phyloP scores from a whole-genome alignment of 495 filamentous ascomycete genomes.

The Trichoderma reesei region DNA sequence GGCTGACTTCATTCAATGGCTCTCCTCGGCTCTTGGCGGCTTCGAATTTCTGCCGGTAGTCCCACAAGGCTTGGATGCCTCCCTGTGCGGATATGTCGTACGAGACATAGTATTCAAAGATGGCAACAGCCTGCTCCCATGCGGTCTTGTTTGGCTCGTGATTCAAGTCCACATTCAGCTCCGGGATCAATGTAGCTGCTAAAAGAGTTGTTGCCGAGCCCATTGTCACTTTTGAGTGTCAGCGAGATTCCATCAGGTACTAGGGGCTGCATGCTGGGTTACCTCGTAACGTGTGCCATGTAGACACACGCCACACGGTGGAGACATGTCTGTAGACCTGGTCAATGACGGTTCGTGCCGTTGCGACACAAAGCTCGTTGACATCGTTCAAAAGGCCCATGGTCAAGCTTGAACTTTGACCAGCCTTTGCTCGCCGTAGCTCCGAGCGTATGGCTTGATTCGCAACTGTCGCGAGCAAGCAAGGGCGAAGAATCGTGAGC shows the following conservation, averaged over 20 bases:
- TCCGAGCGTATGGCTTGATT: not conserved
- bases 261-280: not conserved
- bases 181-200: not conserved
- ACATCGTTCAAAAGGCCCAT: not conserved
- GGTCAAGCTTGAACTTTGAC: not conserved
- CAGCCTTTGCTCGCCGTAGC: not conserved
- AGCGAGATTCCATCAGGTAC: not conserved
- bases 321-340: not conserved
- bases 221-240: not conserved
- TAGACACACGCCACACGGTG: not conserved
- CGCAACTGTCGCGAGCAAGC: not conserved
- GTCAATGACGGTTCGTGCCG: not conserved
- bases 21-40: not conserved
- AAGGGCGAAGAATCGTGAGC: not conserved
- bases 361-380: not conserved
- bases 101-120: not conserved
- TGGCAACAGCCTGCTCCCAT: not conserved
- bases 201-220: not conserved
- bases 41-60: not conserved
- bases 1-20: not conserved
- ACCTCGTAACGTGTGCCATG: not conserved
- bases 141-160: not conserved
- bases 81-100: not conserved
- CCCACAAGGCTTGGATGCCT: not conserved
- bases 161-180: not conserved